Percentiles rank a stretch among this genome's conserved stretches.
Conservation (phyloP, 2,329 filamentous ascomycete genomes). For the Nemania sp. region DNA sequence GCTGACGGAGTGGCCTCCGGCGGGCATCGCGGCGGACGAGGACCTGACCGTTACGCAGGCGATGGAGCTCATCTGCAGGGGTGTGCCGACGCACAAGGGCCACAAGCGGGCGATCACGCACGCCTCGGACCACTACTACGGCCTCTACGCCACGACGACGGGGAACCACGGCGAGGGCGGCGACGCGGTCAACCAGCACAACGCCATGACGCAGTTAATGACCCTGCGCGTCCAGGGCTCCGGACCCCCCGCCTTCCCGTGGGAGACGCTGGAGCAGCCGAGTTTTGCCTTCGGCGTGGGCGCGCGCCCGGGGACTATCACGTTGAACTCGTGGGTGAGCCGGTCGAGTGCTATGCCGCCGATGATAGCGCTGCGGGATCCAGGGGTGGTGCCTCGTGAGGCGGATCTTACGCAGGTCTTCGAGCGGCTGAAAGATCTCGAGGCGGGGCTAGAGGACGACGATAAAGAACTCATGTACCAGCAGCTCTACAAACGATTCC, state of each 20-base stretch:
- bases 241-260: conserved; percentile 62
- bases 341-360: conserved; percentile 68
- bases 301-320: conserved; percentile 74
- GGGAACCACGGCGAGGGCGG: conserved; percentile 56
- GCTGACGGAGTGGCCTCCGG: conserved; percentile 69
- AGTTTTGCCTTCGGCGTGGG: conserved; percentile 78
- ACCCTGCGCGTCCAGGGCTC: conserved; percentile 62
- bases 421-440: conserved; percentile 69
- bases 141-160: conserved; percentile 64
- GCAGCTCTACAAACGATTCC: conserved; percentile 72
- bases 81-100: conserved; percentile 68
- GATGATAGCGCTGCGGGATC: conserved; percentile 67
- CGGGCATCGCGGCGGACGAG: conserved; percentile 60
- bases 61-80: conserved; percentile 68
- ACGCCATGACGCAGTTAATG: conserved; percentile 70
- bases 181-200: conserved; percentile 64
- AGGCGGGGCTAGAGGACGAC: conserved; percentile 60
- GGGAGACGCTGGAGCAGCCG: conserved; percentile 80
- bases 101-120: conserved; percentile 67
- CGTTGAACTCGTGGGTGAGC: conserved; percentile 76
- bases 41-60: conserved; percentile 66
- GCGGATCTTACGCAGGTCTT: conserved; percentile 69
- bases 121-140: conserved; percentile 66
- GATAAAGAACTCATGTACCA: conserved; percentile 69
- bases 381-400: conserved; percentile 69